Evolutionary conservation across 2,329 filamentous ascomycete genomes (phyloP).

Genomic region (Neonectria sp.): DNA sequence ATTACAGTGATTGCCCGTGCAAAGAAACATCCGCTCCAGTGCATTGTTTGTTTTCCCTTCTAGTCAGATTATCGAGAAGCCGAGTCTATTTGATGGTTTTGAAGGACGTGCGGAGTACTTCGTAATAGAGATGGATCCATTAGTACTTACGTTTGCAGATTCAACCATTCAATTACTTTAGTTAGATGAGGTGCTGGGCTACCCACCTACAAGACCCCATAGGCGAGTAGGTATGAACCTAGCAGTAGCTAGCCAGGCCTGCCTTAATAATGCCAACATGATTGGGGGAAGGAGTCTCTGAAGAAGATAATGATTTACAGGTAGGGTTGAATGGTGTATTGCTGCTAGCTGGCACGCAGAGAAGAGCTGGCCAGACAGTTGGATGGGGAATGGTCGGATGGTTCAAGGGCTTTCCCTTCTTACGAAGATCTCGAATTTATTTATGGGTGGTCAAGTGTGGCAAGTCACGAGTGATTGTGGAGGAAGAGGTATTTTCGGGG

Average conservation of each 20-base stretch:
- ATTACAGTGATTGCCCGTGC: not conserved
- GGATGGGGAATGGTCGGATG: not conserved
- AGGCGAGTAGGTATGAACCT: not conserved
- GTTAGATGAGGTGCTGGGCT: not conserved
- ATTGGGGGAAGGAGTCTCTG: not conserved
- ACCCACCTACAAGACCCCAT: not conserved
- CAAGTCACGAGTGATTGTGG: not conserved
- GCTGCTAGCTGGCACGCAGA: not conserved
- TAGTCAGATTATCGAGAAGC: not conserved
- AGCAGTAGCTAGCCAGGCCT: not conserved
- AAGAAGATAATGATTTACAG: not conserved
- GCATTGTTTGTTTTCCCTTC: not conserved
- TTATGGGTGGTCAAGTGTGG: not conserved
- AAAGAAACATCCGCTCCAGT: not conserved
- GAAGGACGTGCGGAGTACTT: not conserved
- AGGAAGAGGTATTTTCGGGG: slow-evolving; percentile 7
- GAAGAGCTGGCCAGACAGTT: not conserved
- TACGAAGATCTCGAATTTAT: too few relatives aligned
- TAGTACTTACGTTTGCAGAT: not conserved
- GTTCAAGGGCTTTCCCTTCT: too few relatives aligned
- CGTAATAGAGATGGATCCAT: too few relatives aligned
- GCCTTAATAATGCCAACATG: not conserved
- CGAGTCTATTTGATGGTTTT: too few relatives aligned
- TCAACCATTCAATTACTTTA: not conserved
- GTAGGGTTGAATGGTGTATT: not conserved